These are phyloP conservation scores for Abrus precatorius DNA, from an alignment of 306 rosid species.

Conservation along the genomic window DNA sequence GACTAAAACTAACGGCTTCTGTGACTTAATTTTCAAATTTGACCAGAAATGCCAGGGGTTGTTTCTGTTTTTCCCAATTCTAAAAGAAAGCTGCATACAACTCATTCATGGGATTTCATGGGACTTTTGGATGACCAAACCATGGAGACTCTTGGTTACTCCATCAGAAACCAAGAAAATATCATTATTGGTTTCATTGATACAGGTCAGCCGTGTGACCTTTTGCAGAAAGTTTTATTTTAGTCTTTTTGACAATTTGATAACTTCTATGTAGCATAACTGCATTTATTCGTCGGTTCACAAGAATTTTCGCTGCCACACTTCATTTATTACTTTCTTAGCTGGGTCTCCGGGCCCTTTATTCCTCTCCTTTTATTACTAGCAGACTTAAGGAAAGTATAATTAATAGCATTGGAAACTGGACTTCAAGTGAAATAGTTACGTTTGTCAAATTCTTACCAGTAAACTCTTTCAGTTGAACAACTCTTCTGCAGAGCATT, in stretches of 20 bases:
- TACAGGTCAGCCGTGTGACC: conserved; percentile 62
- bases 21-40: conserved; percentile 42
- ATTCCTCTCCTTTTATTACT: conserved; percentile 23
- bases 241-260: conserved; percentile 37
- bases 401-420: conserved; percentile 30
- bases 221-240: not conserved
- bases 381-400: conserved; percentile 38
- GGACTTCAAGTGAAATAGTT: conserved; percentile 21
- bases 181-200: conserved; percentile 88
- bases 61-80: conserved; percentile 86
- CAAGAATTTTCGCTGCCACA: conserved; percentile 42
- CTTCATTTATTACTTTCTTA: conserved; percentile 49
- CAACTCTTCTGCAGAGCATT: not conserved
- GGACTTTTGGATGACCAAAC: conserved; percentile 81
- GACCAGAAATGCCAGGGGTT: conserved; percentile 78
- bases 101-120: conserved; percentile 97
- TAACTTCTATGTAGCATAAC: conserved; percentile 34
- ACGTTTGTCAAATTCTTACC: not conserved
- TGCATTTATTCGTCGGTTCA: conserved; percentile 46
- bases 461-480: not conserved
- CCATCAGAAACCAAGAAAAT: conserved; percentile 78
- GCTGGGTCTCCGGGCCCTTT: conserved; percentile 44
- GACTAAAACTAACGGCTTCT: conserved; percentile 7
- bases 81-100: conserved; percentile 80
- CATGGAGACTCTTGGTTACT: conserved; percentile 73